Base-by-base conservation (phyloP, 768 basidiomycete species). In the Pleurotus eryngii region DNA sequence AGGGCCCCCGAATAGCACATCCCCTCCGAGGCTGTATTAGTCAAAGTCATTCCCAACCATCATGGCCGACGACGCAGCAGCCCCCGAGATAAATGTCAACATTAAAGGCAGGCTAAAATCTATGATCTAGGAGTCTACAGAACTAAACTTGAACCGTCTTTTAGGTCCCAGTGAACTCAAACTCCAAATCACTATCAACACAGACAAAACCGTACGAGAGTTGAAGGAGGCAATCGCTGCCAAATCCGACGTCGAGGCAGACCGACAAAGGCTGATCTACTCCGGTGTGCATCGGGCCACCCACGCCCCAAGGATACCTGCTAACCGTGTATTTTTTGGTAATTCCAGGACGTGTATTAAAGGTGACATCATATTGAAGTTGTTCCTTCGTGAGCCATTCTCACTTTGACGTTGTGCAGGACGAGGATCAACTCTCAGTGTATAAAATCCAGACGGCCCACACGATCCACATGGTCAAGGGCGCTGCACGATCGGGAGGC, bases 381-480 rank as follows among this genome's bases (percentile, higher is more conserved):
- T 22, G 56, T 46, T 7, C 49, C 20, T 54, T 39, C 38, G 24
- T 43, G 22, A 30, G 42, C 42, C 43, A 46, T 27, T 55, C 9
- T 54, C 17, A 42, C 50, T 12, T 46, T 42, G 3, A 38, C 30
- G 40, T 22, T 20, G 17, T 24, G 12, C 64, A 93, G 87, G 92
- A 93, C 63, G 93, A 96, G 49, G 94, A 98, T 64, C 65, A 70
- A 11, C 76, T 97, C 8, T 85, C 89, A 1, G 77, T 79, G 6
- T 97, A 97, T 82, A 96, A 97, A 79, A 94, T 97, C 58, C 90
- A 92, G 66, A 83, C 88, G 0, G 79, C 82, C 3, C 91, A 97
- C 68, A 95, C 93, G 0, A 85, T 95, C 42, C 94, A 94, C 69
- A 93, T 94, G 90, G 95, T 95, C 64, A 96, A 95, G 69, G 90